These are phyloP conservation scores for Aspergillus bombycis DNA, from an alignment of 2,329 filamentous ascomycete species.

Conservation along the genomic window DNA sequence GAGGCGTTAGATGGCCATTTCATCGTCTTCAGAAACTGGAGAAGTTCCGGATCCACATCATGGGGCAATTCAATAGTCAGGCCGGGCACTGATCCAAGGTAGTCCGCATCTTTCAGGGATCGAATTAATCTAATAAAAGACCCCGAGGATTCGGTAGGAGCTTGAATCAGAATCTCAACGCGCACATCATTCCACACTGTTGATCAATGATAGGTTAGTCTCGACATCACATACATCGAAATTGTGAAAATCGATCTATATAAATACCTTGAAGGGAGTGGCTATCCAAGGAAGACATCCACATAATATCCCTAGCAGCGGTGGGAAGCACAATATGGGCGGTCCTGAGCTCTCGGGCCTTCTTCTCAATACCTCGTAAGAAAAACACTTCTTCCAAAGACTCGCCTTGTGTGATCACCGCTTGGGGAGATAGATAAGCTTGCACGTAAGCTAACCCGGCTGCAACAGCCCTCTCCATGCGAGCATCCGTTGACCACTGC, in stretches of 20 bases:
- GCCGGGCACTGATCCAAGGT: slow-evolving; percentile 69
- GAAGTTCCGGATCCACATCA: slow-evolving; percentile 66
- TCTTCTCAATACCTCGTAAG: slow-evolving; percentile 59
- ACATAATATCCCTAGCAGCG: slow-evolving; percentile 65
- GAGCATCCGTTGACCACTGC: slow-evolving; percentile 68
- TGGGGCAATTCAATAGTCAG: slow-evolving; percentile 83
- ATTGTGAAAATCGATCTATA: background rate
- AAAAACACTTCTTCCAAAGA: slow-evolving; percentile 71
- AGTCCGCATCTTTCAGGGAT: slow-evolving; percentile 76
- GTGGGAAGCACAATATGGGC: slow-evolving; percentile 76
- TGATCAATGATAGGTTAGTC: background rate
- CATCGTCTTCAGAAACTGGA: slow-evolving; percentile 65
- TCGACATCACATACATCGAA: background rate
- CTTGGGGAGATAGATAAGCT: slow-evolving; percentile 75
- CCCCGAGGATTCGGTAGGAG: slow-evolving; percentile 69
- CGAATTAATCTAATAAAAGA: slow-evolving; percentile 75
- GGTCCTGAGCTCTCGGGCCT: slow-evolving; percentile 56
- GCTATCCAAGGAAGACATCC: slow-evolving; percentile 78
- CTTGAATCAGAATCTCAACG: slow-evolving; percentile 84
- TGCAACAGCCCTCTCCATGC: slow-evolving; percentile 67
- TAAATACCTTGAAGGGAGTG: slow-evolving; percentile 65
- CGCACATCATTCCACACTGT: slow-evolving; percentile 75
- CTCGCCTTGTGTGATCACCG: slow-evolving; percentile 71
- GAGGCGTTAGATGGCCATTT: slow-evolving; percentile 65
- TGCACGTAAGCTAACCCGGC: slow-evolving; percentile 73